Conservation (phyloP, 1,284 basidiomycete genomes). For the Irpex rosettiformis region DNA sequence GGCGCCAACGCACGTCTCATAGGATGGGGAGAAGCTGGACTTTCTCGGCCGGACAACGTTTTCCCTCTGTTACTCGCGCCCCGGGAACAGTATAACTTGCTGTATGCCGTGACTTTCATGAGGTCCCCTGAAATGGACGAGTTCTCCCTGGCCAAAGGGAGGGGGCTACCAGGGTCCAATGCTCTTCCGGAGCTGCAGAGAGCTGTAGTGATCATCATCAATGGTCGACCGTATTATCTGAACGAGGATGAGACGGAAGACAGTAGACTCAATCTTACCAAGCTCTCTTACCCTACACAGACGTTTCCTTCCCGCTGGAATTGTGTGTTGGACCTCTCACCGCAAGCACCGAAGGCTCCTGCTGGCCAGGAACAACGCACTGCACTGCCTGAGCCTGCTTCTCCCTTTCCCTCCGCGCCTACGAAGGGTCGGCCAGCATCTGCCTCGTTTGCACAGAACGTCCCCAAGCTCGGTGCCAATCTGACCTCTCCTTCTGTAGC, state of each 20-base stretch:
- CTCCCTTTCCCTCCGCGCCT: conserved; percentile 56
- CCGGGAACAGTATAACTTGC: conserved; percentile 79
- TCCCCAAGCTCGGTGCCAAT: not conserved
- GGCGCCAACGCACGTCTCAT: conserved; percentile 69
- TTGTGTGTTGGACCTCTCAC: conserved; percentile 75
- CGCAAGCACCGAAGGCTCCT: conserved; percentile 21
- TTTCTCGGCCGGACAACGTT: conserved; percentile 36
- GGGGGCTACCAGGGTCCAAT: conserved; percentile 12
- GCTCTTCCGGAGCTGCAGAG: conserved; percentile 53
- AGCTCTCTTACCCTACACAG: conserved; percentile 56
- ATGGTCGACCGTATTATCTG: conserved; percentile 57
- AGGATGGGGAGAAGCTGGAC: conserved; percentile 56
- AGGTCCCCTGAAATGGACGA: conserved; percentile 55
- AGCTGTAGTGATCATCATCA: conserved; percentile 75
- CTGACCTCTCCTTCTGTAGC: conserved; percentile 36
- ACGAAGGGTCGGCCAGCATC: conserved; percentile 6
- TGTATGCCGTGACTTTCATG: conserved; percentile 80
- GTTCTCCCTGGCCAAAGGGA: conserved; percentile 34
- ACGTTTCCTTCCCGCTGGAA: conserved; percentile 86
- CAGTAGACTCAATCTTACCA: conserved; percentile 14
- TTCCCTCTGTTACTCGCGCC: conserved; percentile 72
- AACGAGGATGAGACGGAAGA: conserved; percentile 5
- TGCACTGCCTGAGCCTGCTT: conserved; percentile 67
- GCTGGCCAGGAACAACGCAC: conserved; percentile 20
- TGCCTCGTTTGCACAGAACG: not conserved